Conservation (phyloP, 257 asterid species). For the Galeopsis tetrahit region DNA sequence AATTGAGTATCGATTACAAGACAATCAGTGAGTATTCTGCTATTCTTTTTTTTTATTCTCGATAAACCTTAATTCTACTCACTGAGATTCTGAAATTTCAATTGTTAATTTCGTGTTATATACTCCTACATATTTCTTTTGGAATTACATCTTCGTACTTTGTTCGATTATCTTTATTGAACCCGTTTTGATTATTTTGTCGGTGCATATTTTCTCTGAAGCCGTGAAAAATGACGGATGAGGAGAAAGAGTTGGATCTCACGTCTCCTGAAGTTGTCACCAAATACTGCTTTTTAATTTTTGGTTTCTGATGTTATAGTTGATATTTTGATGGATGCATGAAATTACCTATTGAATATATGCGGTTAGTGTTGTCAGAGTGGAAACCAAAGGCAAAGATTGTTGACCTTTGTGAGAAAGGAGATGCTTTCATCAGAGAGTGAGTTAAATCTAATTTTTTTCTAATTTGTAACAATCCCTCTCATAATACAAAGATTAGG, state of each 20-base stretch:
- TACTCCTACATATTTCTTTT: background rate
- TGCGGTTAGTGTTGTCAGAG: conserved; percentile 73
- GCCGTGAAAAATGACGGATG: conserved; percentile 76
- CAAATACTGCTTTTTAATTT: conserved; percentile 46
- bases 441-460: conserved; percentile 40
- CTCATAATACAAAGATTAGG: no score
- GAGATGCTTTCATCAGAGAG: conserved; percentile 81
- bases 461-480: no score
- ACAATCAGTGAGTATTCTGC: no score
- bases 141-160: background rate
- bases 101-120: conserved; percentile 35
- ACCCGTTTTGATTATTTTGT: conserved; percentile 19
- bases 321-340: conserved; percentile 22
- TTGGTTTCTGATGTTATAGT: background rate
- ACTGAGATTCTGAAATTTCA: conserved; percentile 12
- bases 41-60: no score
- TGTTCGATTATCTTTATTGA: background rate
- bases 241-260: conserved; percentile 94
- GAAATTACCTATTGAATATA: conserved; percentile 15
- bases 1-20: no score
- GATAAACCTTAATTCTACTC: conserved; percentile 41
- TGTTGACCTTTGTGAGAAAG: conserved; percentile 87
- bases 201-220: conserved; percentile 28
- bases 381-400: conserved; percentile 80
- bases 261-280: conserved; percentile 87